Evolutionary conservation across 163 green algal species (phyloP), one percentile per base, ranked within the genome.

Genomic region (Scenedesmus sp.): DNA sequence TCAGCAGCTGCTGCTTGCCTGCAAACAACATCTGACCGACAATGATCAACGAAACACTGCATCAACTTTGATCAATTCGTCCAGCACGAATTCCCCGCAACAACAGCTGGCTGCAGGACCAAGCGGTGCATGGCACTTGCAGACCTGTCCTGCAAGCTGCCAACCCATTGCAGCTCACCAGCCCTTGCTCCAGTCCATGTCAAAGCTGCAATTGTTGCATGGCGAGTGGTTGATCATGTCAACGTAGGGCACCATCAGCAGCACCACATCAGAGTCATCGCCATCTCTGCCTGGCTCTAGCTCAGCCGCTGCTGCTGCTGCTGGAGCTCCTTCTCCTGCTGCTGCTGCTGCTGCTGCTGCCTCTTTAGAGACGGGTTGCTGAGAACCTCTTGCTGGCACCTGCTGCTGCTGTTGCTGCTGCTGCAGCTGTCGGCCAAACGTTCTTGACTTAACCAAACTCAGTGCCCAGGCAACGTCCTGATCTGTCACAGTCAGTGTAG

Each of bases 221-320:
- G 76, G 85, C 0, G 44, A 78, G 35, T 90, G 85, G 61, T 90
- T 90, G 33, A 90, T 83, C 85, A 90, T 84, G 68, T 90, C 85
- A 4, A 90, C 40, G 37, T 44, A 84, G 4, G 85, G 85, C 43
- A 85, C 85, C 85, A 90, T 90, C 85, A 90, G 85, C 72, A 90
- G 51, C 70, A 90, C 72, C 43, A 89, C 85, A 10, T 33, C 22
- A 16, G n/a, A 37, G 43, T 90, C 70, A 33, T 83, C 73, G 42
- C 85, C 85, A 68, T 33, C 24, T 68, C n/a, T 56, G 44, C n/a
- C 26, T 79, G 53, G 24, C 81, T 70, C 81, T 3, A 87, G 22
- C 82, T 87, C 82, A 20, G n/a, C 42, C 40, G 78, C 78, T 37
- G n/a, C 42, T 72, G 85, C 68, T 83, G 65, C 33, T 83, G 53